Evolutionary conservation across 1,284 basidiomycete species (phyloP), one percentile per base, ranked within the genome.

Genomic region (Heterobasidion occidentale): DNA sequence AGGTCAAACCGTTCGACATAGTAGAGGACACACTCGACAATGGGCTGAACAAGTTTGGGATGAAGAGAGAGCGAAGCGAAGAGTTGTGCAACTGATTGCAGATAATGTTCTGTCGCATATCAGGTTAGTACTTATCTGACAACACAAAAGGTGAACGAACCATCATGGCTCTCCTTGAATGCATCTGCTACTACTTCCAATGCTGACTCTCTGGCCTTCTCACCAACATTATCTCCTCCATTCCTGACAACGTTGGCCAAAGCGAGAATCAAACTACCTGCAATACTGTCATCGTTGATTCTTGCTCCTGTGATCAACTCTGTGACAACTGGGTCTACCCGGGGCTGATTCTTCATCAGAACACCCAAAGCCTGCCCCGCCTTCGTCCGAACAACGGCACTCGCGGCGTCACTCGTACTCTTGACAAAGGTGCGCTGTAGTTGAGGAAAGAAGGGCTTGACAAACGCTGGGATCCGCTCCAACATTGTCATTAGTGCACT

Each of bases 371-470:
- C 95, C 35, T 85, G 78, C 0, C 87, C 92, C 0, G 94, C 95
- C 54, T 84, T 85, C 58, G 76, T 86, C 53, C 96, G 85, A 34
- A 99, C 94, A 17, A 83, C 85, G 2, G 81, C 74, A 62, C 90
- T 92, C 1, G 88, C 80, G 1, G 88, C 73, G 69, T 99, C 96
- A 58, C 87, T 82, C 0, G 91, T 81, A 44, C 93, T 92, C 74
- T 99, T 99, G 71, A 98, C 90, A 68, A 99, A 99, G 0, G 94
- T 98, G 45, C 96, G 83, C 68, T 98, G 96, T 42, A 99, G 75
- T 68, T 99, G 96, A 2, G 96, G 97, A 79, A 98, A 98, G 86
- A 99, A 99, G 0, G 96, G 95, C 68, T 94, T 94, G 61, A 98
- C 93, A 62, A 97, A 92, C 19, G 80, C 76, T 0, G 96, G 94